These are phyloP conservation scores for Mollisia scopiformis DNA, from an alignment of 2,329 filamentous ascomycete species.

Conservation along the genomic window DNA sequence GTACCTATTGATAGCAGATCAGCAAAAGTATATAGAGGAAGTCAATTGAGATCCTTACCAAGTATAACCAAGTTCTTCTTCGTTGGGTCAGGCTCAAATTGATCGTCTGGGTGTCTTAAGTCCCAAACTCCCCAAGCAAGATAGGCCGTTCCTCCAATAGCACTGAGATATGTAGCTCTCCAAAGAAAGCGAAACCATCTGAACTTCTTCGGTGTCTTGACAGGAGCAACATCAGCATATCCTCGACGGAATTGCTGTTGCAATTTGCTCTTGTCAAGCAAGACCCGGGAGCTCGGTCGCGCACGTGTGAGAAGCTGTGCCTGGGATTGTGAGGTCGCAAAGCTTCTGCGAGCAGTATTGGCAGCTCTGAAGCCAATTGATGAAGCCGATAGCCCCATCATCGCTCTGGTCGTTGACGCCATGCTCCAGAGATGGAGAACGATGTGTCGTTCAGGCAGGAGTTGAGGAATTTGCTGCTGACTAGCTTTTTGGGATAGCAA, in stretches of 20 bases:
- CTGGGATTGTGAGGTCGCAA: slow-evolving; percentile 29
- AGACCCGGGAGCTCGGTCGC: slow-evolving; percentile 29
- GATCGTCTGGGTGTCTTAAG: slow-evolving; percentile 79
- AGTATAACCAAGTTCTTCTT: slow-evolving; percentile 98
- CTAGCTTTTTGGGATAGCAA: slow-evolving; percentile 4
- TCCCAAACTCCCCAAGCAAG: slow-evolving; percentile 82
- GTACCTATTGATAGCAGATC: slow-evolving; percentile 63
- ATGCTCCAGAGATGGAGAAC: slow-evolving; percentile 29
- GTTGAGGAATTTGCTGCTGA: slow-evolving; percentile 3
- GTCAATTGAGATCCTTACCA: slow-evolving; percentile 57
- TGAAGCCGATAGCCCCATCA: slow-evolving; percentile 34
- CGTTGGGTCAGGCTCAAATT: slow-evolving; percentile 75
- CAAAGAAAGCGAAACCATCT: slow-evolving; percentile 77
- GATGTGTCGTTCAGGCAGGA: slow-evolving; percentile 2
- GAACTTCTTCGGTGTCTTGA: slow-evolving; percentile 62
- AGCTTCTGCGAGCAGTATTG: slow-evolving; percentile 29
- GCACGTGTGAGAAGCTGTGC: slow-evolving; percentile 28
- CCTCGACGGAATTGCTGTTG: slow-evolving; percentile 46
- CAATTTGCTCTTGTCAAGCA: slow-evolving; percentile 31
- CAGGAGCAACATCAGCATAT: slow-evolving; percentile 46
- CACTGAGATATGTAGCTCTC: slow-evolving; percentile 78
- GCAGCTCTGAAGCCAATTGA: slow-evolving; percentile 34
- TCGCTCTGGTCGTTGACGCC: slow-evolving; percentile 36
- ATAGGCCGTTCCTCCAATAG: slow-evolving; percentile 70
- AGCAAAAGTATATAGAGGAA: not conserved